phyloP scores from a whole-genome alignment of 768 basidiomycete species.

The Saitozyma podzolica region DNA sequence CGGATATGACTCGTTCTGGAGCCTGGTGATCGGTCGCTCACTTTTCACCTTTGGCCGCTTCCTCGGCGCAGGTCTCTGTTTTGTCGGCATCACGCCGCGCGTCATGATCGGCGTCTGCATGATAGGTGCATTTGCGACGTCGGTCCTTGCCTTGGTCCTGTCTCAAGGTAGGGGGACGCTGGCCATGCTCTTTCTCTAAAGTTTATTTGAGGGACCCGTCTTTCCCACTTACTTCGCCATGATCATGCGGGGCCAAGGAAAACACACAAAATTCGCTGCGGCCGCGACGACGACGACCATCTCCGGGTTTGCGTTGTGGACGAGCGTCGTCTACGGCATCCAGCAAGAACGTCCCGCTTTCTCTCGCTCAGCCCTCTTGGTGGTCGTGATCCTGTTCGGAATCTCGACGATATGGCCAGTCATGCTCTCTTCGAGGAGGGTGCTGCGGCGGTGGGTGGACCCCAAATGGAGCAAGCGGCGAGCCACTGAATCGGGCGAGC shows the following conservation, averaged over 20 bases:
- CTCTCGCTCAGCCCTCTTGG: too few species aligned
- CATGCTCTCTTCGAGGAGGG: too few species aligned
- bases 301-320: slow-evolving; percentile 33
- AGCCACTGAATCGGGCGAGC: too few species aligned
- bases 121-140: slow-evolving; percentile 30
- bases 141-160: slow-evolving; percentile 28
- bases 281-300: slow-evolving; percentile 35
- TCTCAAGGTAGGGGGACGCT: too few species aligned
- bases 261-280: slow-evolving; percentile 38
- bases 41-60: slow-evolving; percentile 42
- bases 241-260: slow-evolving; percentile 36
- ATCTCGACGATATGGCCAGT: too few species aligned
- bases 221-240: slow-evolving; percentile 50
- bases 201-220: slow-evolving; percentile 45
- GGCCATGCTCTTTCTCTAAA: too few species aligned
- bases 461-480: too few species aligned
- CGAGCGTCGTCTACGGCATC: slow-evolving; percentile 34
- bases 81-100: slow-evolving; percentile 39
- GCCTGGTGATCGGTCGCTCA: slow-evolving; percentile 24
- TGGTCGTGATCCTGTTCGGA: too few species aligned
- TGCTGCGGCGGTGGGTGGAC: too few species aligned
- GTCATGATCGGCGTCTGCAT: slow-evolving; percentile 32
- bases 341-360: slow-evolving; percentile 8
- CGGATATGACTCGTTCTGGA: slow-evolving; percentile 22
- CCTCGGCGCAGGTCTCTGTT: slow-evolving; percentile 34